Percentiles rank a stretch among this genome's conserved stretches.
Evolutionary conservation across 2,329 filamentous ascomycete species (phyloP).

Genomic region (Fusarium verrucosum): DNA sequence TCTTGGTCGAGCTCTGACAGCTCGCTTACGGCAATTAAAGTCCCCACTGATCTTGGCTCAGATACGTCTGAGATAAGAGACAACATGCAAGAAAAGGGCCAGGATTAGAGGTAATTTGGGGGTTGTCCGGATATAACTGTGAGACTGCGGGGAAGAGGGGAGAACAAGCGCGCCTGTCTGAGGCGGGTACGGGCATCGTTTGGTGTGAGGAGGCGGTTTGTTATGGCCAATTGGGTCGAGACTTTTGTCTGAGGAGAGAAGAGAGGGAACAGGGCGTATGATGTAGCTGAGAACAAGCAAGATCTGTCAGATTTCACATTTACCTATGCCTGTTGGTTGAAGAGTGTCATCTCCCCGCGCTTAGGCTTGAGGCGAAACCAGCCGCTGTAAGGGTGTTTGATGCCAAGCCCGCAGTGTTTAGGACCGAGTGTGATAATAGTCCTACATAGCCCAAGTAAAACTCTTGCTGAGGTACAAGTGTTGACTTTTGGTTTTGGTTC

Average conservation of each 20-base stretch:
- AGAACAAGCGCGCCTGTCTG: slow-evolving; percentile 26
- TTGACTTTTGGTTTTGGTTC: background rate
- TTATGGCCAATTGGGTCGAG: background rate
- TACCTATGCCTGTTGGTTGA: slow-evolving; percentile 1
- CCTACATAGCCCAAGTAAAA: background rate
- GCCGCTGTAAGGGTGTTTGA: background rate
- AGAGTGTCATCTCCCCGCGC: background rate
- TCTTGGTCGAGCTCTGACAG: slow-evolving; percentile 26
- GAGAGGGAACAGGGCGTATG: slow-evolving; percentile 5
- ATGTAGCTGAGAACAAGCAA: slow-evolving; percentile 6
- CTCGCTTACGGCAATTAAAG: slow-evolving; percentile 24
- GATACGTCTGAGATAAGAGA: slow-evolving; percentile 24
- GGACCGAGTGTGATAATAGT: background rate
- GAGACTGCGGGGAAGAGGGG: slow-evolving; percentile 23
- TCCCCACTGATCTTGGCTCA: slow-evolving; percentile 1
- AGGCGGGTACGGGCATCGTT: slow-evolving; percentile 8
- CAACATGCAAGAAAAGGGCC: slow-evolving; percentile 6
- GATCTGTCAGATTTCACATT: slow-evolving; percentile 12
- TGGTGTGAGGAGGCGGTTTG: slow-evolving; percentile 11
- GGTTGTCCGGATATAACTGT: slow-evolving; percentile 17
- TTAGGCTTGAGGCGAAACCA: slow-evolving; percentile 24
- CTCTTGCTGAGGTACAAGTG: background rate
- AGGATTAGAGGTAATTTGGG: slow-evolving; percentile 9
- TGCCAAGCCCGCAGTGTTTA: background rate
- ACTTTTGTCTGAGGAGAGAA: slow-evolving; percentile 3